Evolutionary conservation across 768 basidiomycete species (phyloP), one percentile per base, ranked within the genome.

Genomic region (Tulasnella calospora): DNA sequence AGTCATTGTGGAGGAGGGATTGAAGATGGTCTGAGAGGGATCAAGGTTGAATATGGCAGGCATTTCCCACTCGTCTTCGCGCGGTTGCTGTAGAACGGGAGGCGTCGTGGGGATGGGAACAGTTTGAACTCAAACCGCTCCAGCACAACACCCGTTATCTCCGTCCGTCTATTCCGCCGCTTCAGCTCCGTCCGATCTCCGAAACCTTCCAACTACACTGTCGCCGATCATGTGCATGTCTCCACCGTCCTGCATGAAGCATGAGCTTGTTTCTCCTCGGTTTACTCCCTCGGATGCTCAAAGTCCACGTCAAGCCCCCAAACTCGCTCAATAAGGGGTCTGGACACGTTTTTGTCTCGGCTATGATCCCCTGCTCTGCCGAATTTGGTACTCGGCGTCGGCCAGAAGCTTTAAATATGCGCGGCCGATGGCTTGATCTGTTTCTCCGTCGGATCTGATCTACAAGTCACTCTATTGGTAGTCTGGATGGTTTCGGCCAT

Each of bases 31-130:
- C 36, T 38, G 73, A 74, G 73, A 46, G 73, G 73, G 73, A 71
- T 71, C 44, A 40, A 74, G 44, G 73, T 74, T 35, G 44, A 74
- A 74, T 74, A 74, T 38, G 38, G 73, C 73, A 47, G 73, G 73
- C 73, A 51, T 74, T 74, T 74, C 74, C 51, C 51, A 74, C 74
- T 74, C 74, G 40, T 74, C 74, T 74, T 74, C 74, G 74, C 74
- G 46, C 74, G 46, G 44, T 74, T 74, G 51, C 46, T 74, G 51
- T 74, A 74, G 74, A 74, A 74, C 74, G 71, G 71, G 71, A 40
- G 44, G 71, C 44, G 71, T 72, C 71, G 71, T 72, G 71, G 71
- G 71, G 61, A 67, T 67, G 61, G 61, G 61, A 67, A 67, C 61
- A 67, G 61, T 67, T 67, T 67, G 61, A 67, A 67, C 61, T 67